Base-by-base conservation (phyloP, 345 rosid genomes). In the Eucalyptus leucophloia region DNA sequence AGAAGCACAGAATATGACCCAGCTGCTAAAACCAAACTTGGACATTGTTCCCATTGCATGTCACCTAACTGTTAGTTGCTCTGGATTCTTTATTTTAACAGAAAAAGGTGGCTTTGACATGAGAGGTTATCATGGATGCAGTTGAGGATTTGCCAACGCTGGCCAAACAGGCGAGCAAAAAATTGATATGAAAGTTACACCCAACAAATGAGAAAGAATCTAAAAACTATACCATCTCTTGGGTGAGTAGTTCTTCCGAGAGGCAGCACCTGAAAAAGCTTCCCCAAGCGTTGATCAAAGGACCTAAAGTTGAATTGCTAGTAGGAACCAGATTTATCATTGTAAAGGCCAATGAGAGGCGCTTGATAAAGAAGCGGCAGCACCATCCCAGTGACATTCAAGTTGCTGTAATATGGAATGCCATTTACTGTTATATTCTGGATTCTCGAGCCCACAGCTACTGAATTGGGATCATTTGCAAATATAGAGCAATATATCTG, bases 401-500 rank as follows among this genome's bases (percentile, higher is more conserved):
- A 90, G 90, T 94, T 94, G 88, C 90, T 91, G 90, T 92, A 96
- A 90, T 96, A 97, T 4, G 91, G 88, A 49, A 96, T 80, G 86
- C 91, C 96, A 92, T 97, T 97, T 72, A 98, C 87, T 89, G 90
- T 92, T 49, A 97, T 92, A 89, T 94, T 92, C 40, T 97, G 82
- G 53, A 91, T 88, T 93, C 97, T 95, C 1, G 95, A 91, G 67
- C 93, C 91, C 81, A 82, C 92, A 0, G 30, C 45, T 53, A 91
- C 87, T 3, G 95, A 93, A 87, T 90, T 91, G 77, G 89, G 92
- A 90, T 92, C 95, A 91, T 94, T 95, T 0, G 98, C 98, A 91
- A 98, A 91, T 97, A 97, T 28, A 98, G 81, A 60, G 99, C 99
- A 90, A 97, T 95, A 62, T 94, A 98, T n/a, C n/a, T n/a, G n/a